Evolutionary conservation across 441 rosid genomes (phyloP), one percentile per base, ranked within the genome.

Genomic region (Adansonia grandidieri): DNA sequence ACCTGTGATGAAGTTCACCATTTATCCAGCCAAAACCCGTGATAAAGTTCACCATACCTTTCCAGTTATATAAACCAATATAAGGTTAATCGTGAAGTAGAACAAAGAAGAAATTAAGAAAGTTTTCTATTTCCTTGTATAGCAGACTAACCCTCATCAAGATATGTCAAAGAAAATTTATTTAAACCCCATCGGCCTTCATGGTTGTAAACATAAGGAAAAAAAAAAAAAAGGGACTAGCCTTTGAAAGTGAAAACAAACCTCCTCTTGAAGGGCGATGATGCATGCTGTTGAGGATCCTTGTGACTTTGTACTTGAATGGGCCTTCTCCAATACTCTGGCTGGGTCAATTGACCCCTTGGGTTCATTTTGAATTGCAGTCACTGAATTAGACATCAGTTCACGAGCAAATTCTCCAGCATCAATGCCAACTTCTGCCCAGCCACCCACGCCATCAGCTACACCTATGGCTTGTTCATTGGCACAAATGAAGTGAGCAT

Each of bases 381-480:
- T 56, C 42, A 90, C 89, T 0, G 92, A 84, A 85, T 88, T 78
- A 50, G 87, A 80, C 91, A 90, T 90, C 19, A 91, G 90, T 72
- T 91, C 91, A 76, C 90, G 88, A 72, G 96, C 80, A 77, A 81
- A 91, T 73, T 84, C 32, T 67, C 96, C 92, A 1, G 94, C 83
- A 78, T 91, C 83, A 71, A 91, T 76, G 72, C 92, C 94, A 64
- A 91, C 91, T 73, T 91, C 93, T 4, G 93, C 96, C 96, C 93
- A 91, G 48, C 93, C 96, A 40, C 96, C 93, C 61, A 91, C 93
- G 2, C 93, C 93, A 86, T 91, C 96, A 24, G 96, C 96, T 78
- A 91, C 89, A 71, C 93, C 93, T 51, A 91, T 88, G 78, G 87
- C 89, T 85, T 91, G 91, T 48, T 87, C 90, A 51, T 85, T 88